Percentiles rank a stretch among this genome's conserved stretches.
Evolutionary conservation across 495 filamentous ascomycete genomes (phyloP).

Genomic region (Rostrohypoxylon terebratum): DNA sequence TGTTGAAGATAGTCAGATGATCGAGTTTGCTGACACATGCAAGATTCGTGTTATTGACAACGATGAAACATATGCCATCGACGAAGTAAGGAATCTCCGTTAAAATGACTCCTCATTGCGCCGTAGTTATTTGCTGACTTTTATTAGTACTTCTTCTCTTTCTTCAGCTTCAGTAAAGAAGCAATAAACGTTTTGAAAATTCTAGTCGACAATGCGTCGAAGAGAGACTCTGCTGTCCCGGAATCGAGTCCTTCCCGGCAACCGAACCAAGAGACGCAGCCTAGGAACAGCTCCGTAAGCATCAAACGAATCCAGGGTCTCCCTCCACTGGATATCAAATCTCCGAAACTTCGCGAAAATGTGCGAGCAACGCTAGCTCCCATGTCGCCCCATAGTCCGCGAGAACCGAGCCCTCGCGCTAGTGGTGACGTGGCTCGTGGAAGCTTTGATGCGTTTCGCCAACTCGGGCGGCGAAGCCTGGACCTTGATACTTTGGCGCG

Average conservation of each 20-base stretch:
- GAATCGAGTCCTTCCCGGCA: constrained; percentile 33
- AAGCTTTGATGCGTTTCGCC: constrained; percentile 58
- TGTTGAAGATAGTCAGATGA: constrained; percentile 89
- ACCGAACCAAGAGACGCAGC: constrained; percentile 4
- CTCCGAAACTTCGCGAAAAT: constrained; percentile 66
- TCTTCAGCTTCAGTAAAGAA: constrained; percentile 88
- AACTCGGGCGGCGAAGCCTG: constrained; percentile 63
- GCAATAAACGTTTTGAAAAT: constrained; percentile 82
- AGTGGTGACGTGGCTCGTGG: constrained; percentile 57
- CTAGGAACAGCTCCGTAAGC: constrained; percentile 35
- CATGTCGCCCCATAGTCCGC: constrained; percentile 61
- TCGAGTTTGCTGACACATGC: constrained; percentile 93
- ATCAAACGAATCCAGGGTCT: constrained; percentile 34
- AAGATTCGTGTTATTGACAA: constrained; percentile 93
- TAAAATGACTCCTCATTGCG: neutral
- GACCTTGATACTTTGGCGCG: constrained; percentile 58
- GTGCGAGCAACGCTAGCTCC: constrained; percentile 75
- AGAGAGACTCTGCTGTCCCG: constrained; percentile 51
- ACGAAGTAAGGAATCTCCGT: constrained; percentile 73
- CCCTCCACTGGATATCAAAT: constrained; percentile 51
- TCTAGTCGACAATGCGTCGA: constrained; percentile 74
- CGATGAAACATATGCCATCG: constrained; percentile 91
- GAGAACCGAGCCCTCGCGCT: constrained; percentile 60
- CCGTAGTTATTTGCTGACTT: constrained; percentile 20
- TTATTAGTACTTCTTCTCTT: constrained; percentile 92